Base-by-base conservation (phyloP, 75 land plant genomes). In the Selaginella tamariscina region DNA sequence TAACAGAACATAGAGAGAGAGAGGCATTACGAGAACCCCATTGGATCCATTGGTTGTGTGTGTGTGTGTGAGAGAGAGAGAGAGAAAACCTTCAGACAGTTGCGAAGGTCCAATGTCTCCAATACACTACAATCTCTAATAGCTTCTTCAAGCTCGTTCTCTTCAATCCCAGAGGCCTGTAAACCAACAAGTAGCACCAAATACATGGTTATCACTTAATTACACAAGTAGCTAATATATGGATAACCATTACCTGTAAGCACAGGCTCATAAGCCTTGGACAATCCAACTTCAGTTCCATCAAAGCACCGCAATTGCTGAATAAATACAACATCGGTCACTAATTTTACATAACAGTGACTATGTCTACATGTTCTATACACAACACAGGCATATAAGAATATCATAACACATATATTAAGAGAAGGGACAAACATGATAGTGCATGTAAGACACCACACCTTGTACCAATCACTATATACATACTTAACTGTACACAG, bases 91-190 rank as follows among this genome's bases (percentile, higher is more conserved):
- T 94, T 86, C 29, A 79, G 76, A 69, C 96, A 94, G 71, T 71
- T 78, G n/a, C 84, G 96, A 33, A 94, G 63, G 71, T 94, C 94
- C 24, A 94, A 85, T 24, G 91, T 89, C 74, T 89, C 98, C 32
- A 89, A 78, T 78, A 76, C 64, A 65, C 30, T 70, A 63, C 98
- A 94, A n/a, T 78, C 74, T 28, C 72, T 72, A 55, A 94, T 72
- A 0, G 86, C 85, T 70, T 66, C 62, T 73, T 79, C 85, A 33
- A 94, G 69, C 27, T 64, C 84, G 64, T 75, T 72, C 73, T 82
- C 83, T 15, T 76, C 74, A 69, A 94, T 87, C 30, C 75, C 82
- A 70, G 88, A 93, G 29, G 80, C 88, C 98, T 93, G 70, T 8
- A 68, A 0, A 30, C 27, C 22, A 67, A 23, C 21, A 39, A 24